A percentile compares a stretch with the other conserved stretches of the same genome.
These are phyloP conservation scores for Ustilago trichophora DNA, from an alignment of 1,284 basidiomycete species.

Conservation along the genomic window DNA sequence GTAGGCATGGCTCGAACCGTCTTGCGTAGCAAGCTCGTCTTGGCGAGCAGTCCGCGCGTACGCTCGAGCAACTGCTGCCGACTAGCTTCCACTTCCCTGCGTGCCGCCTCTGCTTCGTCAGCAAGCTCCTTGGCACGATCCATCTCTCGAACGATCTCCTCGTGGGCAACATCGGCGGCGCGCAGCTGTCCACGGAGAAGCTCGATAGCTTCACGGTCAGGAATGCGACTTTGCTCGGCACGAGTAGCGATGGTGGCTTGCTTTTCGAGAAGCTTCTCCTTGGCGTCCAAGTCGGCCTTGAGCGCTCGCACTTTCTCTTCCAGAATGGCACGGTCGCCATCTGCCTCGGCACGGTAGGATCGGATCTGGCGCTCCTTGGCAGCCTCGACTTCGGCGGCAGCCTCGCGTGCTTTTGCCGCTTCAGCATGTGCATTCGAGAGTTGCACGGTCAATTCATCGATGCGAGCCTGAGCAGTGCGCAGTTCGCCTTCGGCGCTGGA, in stretches of 20 bases:
- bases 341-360: conserved; percentile 56
- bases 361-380: conserved; percentile 53
- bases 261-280: conserved; percentile 35
- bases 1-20: conserved; percentile 48
- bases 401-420: conserved; percentile 44
- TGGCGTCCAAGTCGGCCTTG: conserved; percentile 43
- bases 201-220: conserved; percentile 43
- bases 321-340: conserved; percentile 60
- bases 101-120: conserved; percentile 43
- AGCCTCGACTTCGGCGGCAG: conserved; percentile 49
- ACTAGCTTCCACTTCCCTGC: conserved; percentile 41
- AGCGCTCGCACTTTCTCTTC: conserved; percentile 55
- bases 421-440: conserved; percentile 50
- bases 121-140: conserved; percentile 51
- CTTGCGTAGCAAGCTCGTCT: conserved; percentile 32
- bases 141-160: conserved; percentile 53
- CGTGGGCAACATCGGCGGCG: conserved; percentile 58
- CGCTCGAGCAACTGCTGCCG: conserved; percentile 48
- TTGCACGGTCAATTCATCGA: conserved; percentile 56
- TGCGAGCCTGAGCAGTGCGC: conserved; percentile 50
- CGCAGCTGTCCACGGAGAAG: conserved; percentile 56
- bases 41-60: conserved; percentile 36
- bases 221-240: conserved; percentile 30
- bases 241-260: conserved; percentile 14
- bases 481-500: conserved; percentile 54